Percentiles rank a stretch among this genome's conserved stretches.
These are phyloP conservation scores for Skeletonema grethae DNA, from an alignment of 108 stramenopile species.

Conservation along the genomic window DNA sequence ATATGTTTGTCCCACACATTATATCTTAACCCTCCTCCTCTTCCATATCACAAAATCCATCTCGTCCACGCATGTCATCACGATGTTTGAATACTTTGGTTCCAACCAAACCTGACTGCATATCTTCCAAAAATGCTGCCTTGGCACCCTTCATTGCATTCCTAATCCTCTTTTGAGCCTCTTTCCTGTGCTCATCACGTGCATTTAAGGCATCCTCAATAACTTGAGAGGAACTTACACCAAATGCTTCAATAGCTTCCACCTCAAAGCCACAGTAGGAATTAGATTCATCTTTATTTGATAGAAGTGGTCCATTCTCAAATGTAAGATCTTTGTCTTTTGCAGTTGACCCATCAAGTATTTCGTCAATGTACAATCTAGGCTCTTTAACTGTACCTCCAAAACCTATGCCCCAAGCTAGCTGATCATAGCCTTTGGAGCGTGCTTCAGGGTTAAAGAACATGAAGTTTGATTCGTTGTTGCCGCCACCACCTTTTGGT, in stretches of 20 bases:
- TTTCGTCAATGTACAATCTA: constrained; percentile 74
- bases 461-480: constrained; percentile 59
- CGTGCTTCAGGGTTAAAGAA: constrained; percentile 75
- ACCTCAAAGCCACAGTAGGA: constrained; percentile 58
- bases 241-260: constrained; percentile 79
- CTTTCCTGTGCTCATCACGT: constrained; percentile 54
- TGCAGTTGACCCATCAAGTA: constrained; percentile 71
- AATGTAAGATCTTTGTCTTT: constrained; percentile 66
- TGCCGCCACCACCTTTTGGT: constrained; percentile 47
- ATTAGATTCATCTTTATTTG: constrained; percentile 27
- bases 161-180: constrained; percentile 57
- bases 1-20: neutral
- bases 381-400: constrained; percentile 73
- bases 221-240: constrained; percentile 74
- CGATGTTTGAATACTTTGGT: constrained; percentile 77
- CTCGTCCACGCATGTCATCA: constrained; percentile 65
- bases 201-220: constrained; percentile 62
- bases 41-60: constrained; percentile 39
- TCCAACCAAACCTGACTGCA: constrained; percentile 74
- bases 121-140: constrained; percentile 79
- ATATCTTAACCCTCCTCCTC: neutral
- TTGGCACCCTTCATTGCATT: constrained; percentile 80
- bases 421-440: constrained; percentile 75
- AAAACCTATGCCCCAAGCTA: constrained; percentile 87
- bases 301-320: constrained; percentile 68